Evolutionary conservation across 805 yeast genomes (phyloP).

Genomic region (Saccharomyces mikatae): DNA sequence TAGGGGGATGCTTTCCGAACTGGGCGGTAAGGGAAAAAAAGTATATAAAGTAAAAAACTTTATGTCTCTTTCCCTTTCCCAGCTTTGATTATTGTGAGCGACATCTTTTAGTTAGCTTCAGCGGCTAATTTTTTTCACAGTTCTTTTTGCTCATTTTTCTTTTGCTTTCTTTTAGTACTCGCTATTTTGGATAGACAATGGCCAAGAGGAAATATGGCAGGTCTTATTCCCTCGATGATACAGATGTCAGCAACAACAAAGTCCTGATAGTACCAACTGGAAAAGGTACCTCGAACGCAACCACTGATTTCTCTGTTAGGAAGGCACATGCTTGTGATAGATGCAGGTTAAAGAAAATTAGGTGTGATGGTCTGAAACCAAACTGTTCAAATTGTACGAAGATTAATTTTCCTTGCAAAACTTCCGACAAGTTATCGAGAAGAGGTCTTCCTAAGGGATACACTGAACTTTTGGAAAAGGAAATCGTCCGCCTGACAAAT

Average conservation of each 20-base stretch:
- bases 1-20: neutral
- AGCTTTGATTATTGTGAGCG: neutral
- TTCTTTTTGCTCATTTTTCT: neutral
- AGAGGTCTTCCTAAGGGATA: conserved; percentile 77
- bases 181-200: neutral
- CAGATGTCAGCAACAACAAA: neutral
- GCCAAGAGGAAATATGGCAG: conserved; percentile 17
- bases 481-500: conserved; percentile 36
- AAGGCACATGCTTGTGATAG: conserved; percentile 74
- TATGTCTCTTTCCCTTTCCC: neutral
- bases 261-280: neutral
- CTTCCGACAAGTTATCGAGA: conserved; percentile 65
- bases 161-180: neutral
- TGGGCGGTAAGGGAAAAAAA: neutral
- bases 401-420: conserved; percentile 60
- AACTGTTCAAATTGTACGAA: conserved; percentile 56
- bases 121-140: neutral
- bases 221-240: conserved; percentile 7
- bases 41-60: neutral
- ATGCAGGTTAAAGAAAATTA: conserved; percentile 44
- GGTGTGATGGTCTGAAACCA: conserved; percentile 49
- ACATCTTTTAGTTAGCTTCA: neutral
- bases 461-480: conserved; percentile 64
- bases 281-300: neutral
- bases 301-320: neutral